Conservation (phyloP, 306 rosid genomes). For the Castanopsis chinensis region DNA sequence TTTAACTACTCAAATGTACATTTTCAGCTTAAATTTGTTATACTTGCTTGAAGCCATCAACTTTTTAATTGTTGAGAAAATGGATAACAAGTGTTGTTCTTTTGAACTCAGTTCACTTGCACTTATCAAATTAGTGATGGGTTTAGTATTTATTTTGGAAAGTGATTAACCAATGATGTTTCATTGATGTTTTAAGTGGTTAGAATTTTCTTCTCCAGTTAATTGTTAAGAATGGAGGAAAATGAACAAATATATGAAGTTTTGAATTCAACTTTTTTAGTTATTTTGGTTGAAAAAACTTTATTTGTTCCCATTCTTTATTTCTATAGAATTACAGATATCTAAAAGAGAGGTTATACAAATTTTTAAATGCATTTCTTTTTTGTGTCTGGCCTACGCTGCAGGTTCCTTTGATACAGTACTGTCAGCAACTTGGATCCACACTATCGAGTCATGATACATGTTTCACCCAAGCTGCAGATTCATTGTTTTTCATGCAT, state of each 20-base stretch:
- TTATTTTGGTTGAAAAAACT: neutral
- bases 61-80: neutral
- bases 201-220: neutral
- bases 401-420: conserved; percentile 94
- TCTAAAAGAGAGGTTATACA: neutral
- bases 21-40: neutral
- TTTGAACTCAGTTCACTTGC: neutral
- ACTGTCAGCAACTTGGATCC: conserved; percentile 85
- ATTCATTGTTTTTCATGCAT: conserved; percentile 96
- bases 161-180: neutral
- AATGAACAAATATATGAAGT: neutral
- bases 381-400: conserved; percentile 16
- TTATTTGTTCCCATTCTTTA: neutral
- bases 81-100: neutral
- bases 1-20: neutral
- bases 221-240: neutral
- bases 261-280: neutral
- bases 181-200: neutral
- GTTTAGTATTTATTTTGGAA: neutral
- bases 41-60: neutral
- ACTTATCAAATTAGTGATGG: neutral
- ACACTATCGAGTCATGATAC: conserved; percentile 91
- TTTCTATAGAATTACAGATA: neutral
- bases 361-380: neutral
- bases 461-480: conserved; percentile 96